phyloP scores from a whole-genome alignment of 345 rosid species.

The Melaleuca quinquenervia region DNA sequence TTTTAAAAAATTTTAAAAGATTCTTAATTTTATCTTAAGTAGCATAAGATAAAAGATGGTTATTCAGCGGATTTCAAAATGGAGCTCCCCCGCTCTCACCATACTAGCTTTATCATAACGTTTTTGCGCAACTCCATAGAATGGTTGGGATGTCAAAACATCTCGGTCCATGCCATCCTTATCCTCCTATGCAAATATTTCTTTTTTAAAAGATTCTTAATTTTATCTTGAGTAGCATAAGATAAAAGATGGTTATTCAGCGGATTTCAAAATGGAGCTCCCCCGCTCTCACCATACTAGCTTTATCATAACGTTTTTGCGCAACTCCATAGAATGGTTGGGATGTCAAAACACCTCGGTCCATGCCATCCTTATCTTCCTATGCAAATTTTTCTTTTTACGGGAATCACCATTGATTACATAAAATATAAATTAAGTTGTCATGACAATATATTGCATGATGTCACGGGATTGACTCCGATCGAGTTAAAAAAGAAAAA shows the following conservation, averaged over 20 bases:
- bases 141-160: not conserved
- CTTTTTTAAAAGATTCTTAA: not conserved
- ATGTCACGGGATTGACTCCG: not conserved
- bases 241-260: too few species aligned
- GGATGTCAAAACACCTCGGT: not conserved
- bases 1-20: too few species aligned
- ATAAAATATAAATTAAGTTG: not conserved
- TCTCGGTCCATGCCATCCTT: not conserved
- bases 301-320: not conserved
- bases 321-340: not conserved
- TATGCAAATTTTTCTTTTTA: not conserved
- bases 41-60: too few species aligned
- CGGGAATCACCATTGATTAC: not conserved
- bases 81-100: not conserved
- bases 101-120: not conserved
- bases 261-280: not conserved
- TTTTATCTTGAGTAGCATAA: too few species aligned
- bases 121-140: not conserved
- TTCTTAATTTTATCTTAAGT: too few species aligned
- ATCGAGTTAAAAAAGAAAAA: not conserved
- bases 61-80: not conserved
- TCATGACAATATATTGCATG: not conserved
- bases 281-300: not conserved
- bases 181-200: not conserved
- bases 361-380: not conserved